Conservation (phyloP, 176 grass and related monocot genomes). For the Avena sativa region DNA sequence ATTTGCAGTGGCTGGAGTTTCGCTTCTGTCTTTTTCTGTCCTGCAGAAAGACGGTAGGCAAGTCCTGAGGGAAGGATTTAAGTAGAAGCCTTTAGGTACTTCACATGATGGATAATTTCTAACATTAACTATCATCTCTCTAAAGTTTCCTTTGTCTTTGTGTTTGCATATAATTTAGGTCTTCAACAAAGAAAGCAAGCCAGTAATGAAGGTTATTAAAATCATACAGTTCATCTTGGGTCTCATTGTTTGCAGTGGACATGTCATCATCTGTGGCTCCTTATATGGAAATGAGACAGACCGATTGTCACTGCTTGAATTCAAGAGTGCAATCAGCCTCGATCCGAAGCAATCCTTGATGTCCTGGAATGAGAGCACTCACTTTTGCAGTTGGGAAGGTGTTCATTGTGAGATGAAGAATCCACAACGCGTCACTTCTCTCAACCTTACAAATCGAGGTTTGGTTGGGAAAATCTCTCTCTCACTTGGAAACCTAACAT, state of each 20-base stretch:
- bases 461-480: constrained; percentile 44
- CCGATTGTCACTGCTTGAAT: constrained; percentile 26
- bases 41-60: neutral
- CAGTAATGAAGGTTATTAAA: neutral
- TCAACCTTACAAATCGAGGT: constrained; percentile 31
- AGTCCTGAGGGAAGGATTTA: neutral
- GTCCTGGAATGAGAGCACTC: constrained; percentile 52
- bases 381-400: constrained; percentile 51
- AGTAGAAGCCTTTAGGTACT: constrained; percentile 6
- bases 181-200: neutral
- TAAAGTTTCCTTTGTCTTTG: neutral
- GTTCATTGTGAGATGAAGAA: neutral
- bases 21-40: neutral
- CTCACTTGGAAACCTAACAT: constrained; percentile 40
- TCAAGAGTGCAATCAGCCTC: constrained; percentile 26
- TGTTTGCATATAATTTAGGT: neutral
- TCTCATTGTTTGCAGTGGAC: neutral
- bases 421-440: neutral
- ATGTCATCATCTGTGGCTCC: neutral
- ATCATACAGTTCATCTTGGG: neutral
- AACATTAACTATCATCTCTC: constrained; percentile 1
- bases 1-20: neutral
- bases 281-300: constrained; percentile 8
- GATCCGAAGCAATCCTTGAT: constrained; percentile 35
- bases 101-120: neutral